phyloP scores from a whole-genome alignment of 83 land plant genomes.

The Thuja plicata region DNA sequence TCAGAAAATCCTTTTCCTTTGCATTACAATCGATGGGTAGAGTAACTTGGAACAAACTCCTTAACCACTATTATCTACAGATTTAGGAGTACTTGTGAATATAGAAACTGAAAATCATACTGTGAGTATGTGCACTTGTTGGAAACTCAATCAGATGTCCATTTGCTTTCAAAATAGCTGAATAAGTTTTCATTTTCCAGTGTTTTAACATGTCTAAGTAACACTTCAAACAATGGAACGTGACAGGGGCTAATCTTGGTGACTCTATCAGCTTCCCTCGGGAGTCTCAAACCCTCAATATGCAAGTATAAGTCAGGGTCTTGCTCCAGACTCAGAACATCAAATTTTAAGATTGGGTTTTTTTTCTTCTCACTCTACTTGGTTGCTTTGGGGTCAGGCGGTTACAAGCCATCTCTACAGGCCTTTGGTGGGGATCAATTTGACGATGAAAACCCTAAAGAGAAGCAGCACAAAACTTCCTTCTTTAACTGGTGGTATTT shows the following conservation, averaged over 20 bases:
- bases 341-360: constrained; percentile 18
- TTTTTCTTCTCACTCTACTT: too few relatives aligned
- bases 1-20: background rate
- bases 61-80: background rate
- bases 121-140: background rate
- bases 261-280: background rate
- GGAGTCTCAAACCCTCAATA: background rate
- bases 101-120: background rate
- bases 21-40: too few relatives aligned
- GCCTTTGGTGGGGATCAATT: too few relatives aligned
- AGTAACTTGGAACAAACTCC: background rate
- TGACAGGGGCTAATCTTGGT: background rate
- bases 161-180: background rate
- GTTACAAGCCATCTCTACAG: too few relatives aligned
- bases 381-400: too few relatives aligned
- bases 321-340: constrained; percentile 3
- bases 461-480: too few relatives aligned
- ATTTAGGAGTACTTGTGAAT: background rate
- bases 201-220: background rate
- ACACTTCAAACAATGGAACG: background rate
- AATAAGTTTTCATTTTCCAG: background rate
- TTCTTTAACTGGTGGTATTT: too few relatives aligned
- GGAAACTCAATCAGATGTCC: background rate
- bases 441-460: too few relatives aligned
- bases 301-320: background rate